Evolutionary conservation across 1,139 yeast species (phyloP), one percentile per base, ranked within the genome.

Genomic region (Yamadazyma diddensiae): DNA sequence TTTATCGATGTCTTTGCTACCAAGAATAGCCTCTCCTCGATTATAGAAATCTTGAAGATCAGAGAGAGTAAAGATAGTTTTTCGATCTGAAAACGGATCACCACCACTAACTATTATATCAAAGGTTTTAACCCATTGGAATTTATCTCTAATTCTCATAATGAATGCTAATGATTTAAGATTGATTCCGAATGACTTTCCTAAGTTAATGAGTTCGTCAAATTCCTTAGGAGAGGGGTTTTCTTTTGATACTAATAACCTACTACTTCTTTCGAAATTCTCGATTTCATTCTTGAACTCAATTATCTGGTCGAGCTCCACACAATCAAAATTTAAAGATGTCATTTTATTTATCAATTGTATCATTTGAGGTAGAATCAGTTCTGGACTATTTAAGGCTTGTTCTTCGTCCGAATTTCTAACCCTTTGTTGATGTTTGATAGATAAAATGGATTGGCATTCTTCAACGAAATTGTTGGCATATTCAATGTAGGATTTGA

Each of bases 271-370:
- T 39, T 75, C 79, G 52, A 72, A 83, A 30, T 67, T 66, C 32
- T 65, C 68, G 28, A 83, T 69, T 42, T 78, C 83, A 22, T 50
- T 55, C 15, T 72, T 70, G 33, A 79, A 67, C 39, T 75, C 82
- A 8, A 70, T 41, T 6, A 83, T 55, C 44, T 73, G 79, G n/a
- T 73, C 80, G 37, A 78, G 65, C 49, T 82, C 92, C 1, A 77
- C 67, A 22, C 78, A 62, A 3, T 67, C 54, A 36, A 82, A 75
- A 15, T 73, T 70, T 32, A 81, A 49, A 0, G 52, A 46, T 1
- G 79, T 73, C 6, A 81, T 72, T 30, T 64, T 65, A 8, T 61
- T 64, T 6, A 81, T 51, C 15, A 83, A 47, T 3, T 51, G 31
- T 17, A 56, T 36, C 35, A 62, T 46, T 28, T 46, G 53, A 23